Conservation (phyloP, 2,329 filamentous ascomycete species). For the Aspergillus clavatus region DNA sequence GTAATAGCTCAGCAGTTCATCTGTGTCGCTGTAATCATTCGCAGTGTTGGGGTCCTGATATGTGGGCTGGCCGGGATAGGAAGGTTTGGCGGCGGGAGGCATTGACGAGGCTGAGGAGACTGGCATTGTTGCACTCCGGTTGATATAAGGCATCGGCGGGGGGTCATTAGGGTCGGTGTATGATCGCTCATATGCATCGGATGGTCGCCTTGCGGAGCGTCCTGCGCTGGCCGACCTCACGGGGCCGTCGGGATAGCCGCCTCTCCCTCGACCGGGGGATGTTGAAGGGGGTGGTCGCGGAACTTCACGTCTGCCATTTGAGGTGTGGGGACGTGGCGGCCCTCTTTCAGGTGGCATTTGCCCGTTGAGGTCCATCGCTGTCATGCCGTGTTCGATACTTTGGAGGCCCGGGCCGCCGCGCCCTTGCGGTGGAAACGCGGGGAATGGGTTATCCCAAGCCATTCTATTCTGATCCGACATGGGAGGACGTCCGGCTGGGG, state of each 20-base stretch:
- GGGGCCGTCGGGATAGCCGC: slow-evolving; percentile 20
- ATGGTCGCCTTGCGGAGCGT: slow-evolving; percentile 13
- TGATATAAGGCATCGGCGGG: slow-evolving; percentile 26
- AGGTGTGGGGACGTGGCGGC: slow-evolving; percentile 36
- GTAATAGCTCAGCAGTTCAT: slow-evolving; percentile 48
- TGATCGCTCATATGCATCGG: slow-evolving; percentile 19
- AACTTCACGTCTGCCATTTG: slow-evolving; percentile 32
- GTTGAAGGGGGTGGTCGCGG: slow-evolving; percentile 23
- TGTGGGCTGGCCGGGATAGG: slow-evolving; percentile 33
- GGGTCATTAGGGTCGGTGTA: slow-evolving; percentile 25
- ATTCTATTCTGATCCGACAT: slow-evolving; percentile 36
- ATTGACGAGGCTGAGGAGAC: slow-evolving; percentile 14
- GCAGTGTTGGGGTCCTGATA: slow-evolving; percentile 28
- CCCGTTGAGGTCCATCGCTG: slow-evolving; percentile 36
- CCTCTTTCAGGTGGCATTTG: slow-evolving; percentile 20
- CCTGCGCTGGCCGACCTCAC: slow-evolving; percentile 25
- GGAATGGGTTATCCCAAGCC: slow-evolving; percentile 49
- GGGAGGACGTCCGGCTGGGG: slow-evolving; percentile 20
- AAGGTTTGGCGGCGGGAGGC: slow-evolving; percentile 16
- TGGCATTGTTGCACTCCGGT: slow-evolving; percentile 38
- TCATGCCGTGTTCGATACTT: slow-evolving; percentile 36
- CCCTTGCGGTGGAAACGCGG: slow-evolving; percentile 32
- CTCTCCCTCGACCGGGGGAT: slow-evolving; percentile 20
- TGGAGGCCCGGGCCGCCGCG: slow-evolving; percentile 30
- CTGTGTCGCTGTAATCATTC: slow-evolving; percentile 24